A percentile compares a stretch with the other conserved stretches of the same genome.
These are phyloP conservation scores for Zea luxurians DNA, from an alignment of 176 grass and related monocot species.

Conservation along the genomic window DNA sequence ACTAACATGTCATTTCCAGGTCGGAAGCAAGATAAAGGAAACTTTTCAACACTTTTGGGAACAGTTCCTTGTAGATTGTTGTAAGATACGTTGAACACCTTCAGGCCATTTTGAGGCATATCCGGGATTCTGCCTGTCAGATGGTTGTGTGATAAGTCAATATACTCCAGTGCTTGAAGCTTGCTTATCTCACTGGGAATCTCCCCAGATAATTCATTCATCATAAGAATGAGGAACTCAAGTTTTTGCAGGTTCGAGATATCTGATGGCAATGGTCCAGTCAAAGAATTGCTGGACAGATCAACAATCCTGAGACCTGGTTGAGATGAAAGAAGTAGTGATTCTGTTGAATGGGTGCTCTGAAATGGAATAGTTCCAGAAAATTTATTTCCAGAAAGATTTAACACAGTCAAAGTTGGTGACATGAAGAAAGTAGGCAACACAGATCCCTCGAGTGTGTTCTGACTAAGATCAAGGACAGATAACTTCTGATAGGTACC, in stretches of 20 bases:
- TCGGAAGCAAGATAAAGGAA: constrained; percentile 73
- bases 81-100: constrained; percentile 79
- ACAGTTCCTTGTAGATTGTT: constrained; percentile 79
- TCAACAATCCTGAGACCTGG: constrained; percentile 70
- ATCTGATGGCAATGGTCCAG: constrained; percentile 66
- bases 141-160: constrained; percentile 89
- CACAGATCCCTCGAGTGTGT: constrained; percentile 70
- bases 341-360: constrained; percentile 69
- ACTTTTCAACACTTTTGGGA: constrained; percentile 78
- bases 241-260: constrained; percentile 82
- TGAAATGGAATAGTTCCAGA: constrained; percentile 76
- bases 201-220: constrained; percentile 79
- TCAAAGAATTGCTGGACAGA: constrained; percentile 79
- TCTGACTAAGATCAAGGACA: constrained; percentile 77
- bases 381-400: constrained; percentile 83
- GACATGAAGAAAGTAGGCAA: constrained; percentile 69
- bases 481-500: constrained; percentile 78
- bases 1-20: constrained; percentile 78
- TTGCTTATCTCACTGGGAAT: constrained; percentile 78
- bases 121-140: constrained; percentile 78
- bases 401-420: constrained; percentile 63
- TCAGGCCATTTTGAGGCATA: constrained; percentile 64
- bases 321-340: constrained; percentile 61
- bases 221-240: constrained; percentile 60
- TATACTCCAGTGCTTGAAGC: constrained; percentile 61